Conservation (phyloP, 768 basidiomycete genomes). For the Tulasnella calospora region DNA sequence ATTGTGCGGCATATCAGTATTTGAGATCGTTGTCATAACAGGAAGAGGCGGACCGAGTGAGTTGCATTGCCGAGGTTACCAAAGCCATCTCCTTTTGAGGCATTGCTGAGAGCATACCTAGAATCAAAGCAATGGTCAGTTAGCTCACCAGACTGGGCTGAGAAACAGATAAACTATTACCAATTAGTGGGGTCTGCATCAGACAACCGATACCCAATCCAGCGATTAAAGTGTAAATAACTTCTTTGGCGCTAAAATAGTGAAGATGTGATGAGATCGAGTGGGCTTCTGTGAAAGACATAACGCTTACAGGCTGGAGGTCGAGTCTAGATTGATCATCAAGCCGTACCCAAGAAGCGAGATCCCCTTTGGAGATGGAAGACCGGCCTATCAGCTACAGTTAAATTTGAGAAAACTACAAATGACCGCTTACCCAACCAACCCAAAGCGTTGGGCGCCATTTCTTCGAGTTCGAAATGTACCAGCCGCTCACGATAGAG, state of each 20-base stretch:
- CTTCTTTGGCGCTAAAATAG: constrained; percentile 50
- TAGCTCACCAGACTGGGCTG: not conserved
- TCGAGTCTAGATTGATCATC: constrained; percentile 61
- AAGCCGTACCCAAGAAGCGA: constrained; percentile 65
- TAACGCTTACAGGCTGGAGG: constrained; percentile 37
- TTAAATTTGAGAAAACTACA: not conserved
- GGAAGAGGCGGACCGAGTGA: constrained; percentile 35
- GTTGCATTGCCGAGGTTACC: constrained; percentile 30
- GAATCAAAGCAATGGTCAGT: constrained; percentile 2
- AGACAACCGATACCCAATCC: constrained; percentile 60
- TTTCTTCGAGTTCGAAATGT: constrained; percentile 51
- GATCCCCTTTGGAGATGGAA: constrained; percentile 28
- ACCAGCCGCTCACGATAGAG: constrained; percentile 54
- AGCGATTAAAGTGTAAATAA: constrained; percentile 61
- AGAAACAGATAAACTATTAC: not conserved
- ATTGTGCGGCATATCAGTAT: constrained; percentile 22
- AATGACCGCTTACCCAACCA: constrained; percentile 40
- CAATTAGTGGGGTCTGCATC: constrained; percentile 42
- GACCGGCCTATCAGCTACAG: no score
- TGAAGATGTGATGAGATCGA: not conserved
- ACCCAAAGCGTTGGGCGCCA: constrained; percentile 51
- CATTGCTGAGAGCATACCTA: constrained; percentile 33
- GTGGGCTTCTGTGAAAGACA: not conserved
- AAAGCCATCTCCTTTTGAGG: constrained; percentile 33
- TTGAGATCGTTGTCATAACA: not conserved